phyloP scores from a whole-genome alignment of 768 basidiomycete species.

The Hirschioporus abietinus region DNA sequence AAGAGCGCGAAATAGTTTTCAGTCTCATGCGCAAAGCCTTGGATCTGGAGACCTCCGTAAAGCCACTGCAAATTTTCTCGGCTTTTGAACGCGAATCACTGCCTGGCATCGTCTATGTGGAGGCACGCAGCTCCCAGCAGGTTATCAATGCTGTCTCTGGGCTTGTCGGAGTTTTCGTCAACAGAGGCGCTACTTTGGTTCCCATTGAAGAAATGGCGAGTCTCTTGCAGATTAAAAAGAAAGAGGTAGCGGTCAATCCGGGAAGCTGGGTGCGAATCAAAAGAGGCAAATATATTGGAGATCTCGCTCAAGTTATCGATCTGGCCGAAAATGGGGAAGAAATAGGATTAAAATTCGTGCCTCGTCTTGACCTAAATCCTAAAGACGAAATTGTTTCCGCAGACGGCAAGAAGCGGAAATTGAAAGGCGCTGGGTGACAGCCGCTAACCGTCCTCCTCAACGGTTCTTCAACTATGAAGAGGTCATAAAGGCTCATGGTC shows the following conservation, averaged over 20 bases:
- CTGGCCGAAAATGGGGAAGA: conserved; percentile 91
- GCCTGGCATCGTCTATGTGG: conserved; percentile 94
- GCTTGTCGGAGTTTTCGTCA: conserved; percentile 87
- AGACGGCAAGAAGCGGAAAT: conserved; percentile 76
- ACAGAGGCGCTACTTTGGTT: conserved; percentile 76
- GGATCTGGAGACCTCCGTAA: conserved; percentile 70
- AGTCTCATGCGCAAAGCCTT: conserved; percentile 93
- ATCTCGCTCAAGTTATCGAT: conserved; percentile 93
- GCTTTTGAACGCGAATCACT: conserved; percentile 96
- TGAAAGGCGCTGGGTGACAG: conserved; percentile 41
- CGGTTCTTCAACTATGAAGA: conserved; percentile 94
- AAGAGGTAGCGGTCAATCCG: conserved; percentile 74
- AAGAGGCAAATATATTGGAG: conserved; percentile 90
- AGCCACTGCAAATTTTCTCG: conserved; percentile 81
- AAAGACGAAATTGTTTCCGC: conserved; percentile 64
- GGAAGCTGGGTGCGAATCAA: conserved; percentile 95
- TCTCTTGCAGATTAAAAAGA: conserved; percentile 91
- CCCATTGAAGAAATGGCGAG: conserved; percentile 99
- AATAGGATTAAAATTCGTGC: conserved; percentile 88
- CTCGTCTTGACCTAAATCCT: conserved; percentile 95
- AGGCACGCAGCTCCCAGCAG: conserved; percentile 83
- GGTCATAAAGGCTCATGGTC: conserved; percentile 79
- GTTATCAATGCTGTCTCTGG: conserved; percentile 83
- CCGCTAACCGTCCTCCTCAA: conserved; percentile 73
- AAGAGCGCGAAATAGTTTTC: conserved; percentile 90